Evolutionary conservation across 139 green algal genomes (phyloP), one percentile per base, ranked within the genome.

Genomic region (Chlorella ohadii): DNA sequence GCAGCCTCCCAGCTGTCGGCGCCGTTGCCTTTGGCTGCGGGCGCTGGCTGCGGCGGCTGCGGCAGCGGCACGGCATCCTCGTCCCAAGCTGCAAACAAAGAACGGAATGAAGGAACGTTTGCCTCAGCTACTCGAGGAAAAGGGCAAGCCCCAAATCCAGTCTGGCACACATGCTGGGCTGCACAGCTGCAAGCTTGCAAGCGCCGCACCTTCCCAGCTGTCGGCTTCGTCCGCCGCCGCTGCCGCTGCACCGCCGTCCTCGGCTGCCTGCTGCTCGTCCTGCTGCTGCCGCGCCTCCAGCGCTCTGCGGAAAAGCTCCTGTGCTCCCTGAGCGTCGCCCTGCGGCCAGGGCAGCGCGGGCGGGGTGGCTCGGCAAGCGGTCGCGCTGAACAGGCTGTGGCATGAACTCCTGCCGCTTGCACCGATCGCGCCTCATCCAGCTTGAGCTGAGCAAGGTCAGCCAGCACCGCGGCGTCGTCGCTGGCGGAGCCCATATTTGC

Each of bases 81-180:
- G 20, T 82, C 59, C 76, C 76, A 82, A 4, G 76, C 76, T 82
- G 57, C 76, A n/a, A n/a, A n/a, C n/a, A n/a, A n/a, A n/a, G n/a
- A n/a, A n/a, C n/a, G n/a, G n/a, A n/a, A n/a, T n/a, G n/a, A n/a
- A n/a, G n/a, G n/a, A n/a, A n/a, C n/a, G 19, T 31, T 28, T 7
- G 19, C 19, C 22, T 33, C 61, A 67, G 61, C 13, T 11, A 31
- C 20, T 22, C 61, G n/a, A 20, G 5, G 2, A 25, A 19, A 15
- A 6, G 11, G 17, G 9, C 44, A 51, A 6, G 9, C 7, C 7
- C 9, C 44, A 51, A 51, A 51, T 51, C 44, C 44, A 51, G 7
- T 9, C 44, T 51, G n/a, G n/a, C n/a, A n/a, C n/a, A n/a, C n/a
- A n/a, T n/a, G n/a, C n/a, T n/a, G n/a, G n/a, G n/a, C n/a, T n/a